Base-by-base conservation (phyloP, 2,329 filamentous ascomycete genomes). In the Pyrenophora tritici-repentis region DNA sequence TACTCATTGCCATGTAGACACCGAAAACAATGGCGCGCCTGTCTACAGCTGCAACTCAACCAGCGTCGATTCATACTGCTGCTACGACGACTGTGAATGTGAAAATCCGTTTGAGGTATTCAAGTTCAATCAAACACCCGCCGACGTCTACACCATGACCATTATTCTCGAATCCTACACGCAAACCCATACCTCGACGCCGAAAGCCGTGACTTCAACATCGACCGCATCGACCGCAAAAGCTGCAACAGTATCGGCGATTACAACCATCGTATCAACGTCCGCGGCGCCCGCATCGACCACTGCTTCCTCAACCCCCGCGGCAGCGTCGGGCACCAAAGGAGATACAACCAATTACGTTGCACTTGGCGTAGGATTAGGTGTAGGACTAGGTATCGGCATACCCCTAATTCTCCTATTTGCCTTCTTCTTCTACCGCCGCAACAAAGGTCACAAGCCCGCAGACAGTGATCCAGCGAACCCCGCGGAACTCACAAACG, bases 1-100 rank as follows among this genome's bases (percentile, higher is more conserved):
- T 26, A 13, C 56, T 59, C 18, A 58, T 33, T 4, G 4, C n/a
- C 12, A 24, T 13, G n/a, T 33, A 64, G 61, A 59, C 22, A 50
- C 62, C 24, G 53, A 56, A 18, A 52, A 66, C 40, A 62, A 64
- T 38, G 65, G 65, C 35, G 58, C 51, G 2, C 56, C 58, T 4
- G 65, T 67, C 7, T 67, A 64, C 46, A 55, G 56, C 39, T 68
- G 65, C 40, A 68, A 68, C 33, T 29, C 50, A 10, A 68, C 65
- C 5, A 51, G 37, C 35, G 39, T 43, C 2, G 61, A 68, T 43
- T 60, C 59, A 0, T 68, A 68, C 45, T 68, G 65, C 54, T 68
- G 65, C 37, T 62, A 53, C 29, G 63, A 68, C 20, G 53, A 61
- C 36, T 67, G 66, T 50, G 43, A 65, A 47, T 68, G 64, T 41